phyloP scores from a whole-genome alignment of 352 stramenopile species.

The Phytophthora meadii region DNA sequence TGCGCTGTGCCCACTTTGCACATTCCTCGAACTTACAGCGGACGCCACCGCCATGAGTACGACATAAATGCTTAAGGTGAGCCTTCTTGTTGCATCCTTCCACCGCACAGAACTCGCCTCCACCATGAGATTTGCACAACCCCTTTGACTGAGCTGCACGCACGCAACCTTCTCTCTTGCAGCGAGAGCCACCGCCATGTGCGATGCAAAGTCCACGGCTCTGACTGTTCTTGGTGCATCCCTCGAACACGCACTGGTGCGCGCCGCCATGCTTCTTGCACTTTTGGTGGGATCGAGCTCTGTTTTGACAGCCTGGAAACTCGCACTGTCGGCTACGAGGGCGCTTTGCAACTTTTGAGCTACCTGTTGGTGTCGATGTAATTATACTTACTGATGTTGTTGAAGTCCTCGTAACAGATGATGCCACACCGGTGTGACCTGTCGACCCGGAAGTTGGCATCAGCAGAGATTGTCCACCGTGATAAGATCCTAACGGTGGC shows the following conservation, averaged over 20 bases:
- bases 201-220: slow-evolving; percentile 87
- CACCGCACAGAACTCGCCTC: slow-evolving; percentile 82
- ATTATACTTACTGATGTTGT: background rate
- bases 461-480: slow-evolving; percentile 20
- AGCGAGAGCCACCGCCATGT: slow-evolving; percentile 82
- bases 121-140: slow-evolving; percentile 86
- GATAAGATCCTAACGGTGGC: slow-evolving; percentile 24
- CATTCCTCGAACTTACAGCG: slow-evolving; percentile 84
- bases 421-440: background rate
- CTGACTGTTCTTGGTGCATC: slow-evolving; percentile 90
- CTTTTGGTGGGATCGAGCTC: slow-evolving; percentile 84
- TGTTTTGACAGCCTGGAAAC: slow-evolving; percentile 77
- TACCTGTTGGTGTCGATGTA: slow-evolving; percentile 11
- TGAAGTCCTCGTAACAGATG: background rate
- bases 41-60: slow-evolving; percentile 86
- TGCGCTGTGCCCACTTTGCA: slow-evolving; percentile 87
- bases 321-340: slow-evolving; percentile 72
- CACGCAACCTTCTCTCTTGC: slow-evolving; percentile 80
- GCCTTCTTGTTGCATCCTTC: slow-evolving; percentile 87
- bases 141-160: slow-evolving; percentile 87
- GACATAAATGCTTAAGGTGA: slow-evolving; percentile 87
- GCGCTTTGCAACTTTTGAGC: slow-evolving; percentile 36
- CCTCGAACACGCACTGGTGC: slow-evolving; percentile 84
- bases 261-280: slow-evolving; percentile 92
- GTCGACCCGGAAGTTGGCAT: slow-evolving; percentile 4